Evolutionary conservation across 163 green algal species (phyloP).

Genomic region (Coccomyxa subellipsoidea): DNA sequence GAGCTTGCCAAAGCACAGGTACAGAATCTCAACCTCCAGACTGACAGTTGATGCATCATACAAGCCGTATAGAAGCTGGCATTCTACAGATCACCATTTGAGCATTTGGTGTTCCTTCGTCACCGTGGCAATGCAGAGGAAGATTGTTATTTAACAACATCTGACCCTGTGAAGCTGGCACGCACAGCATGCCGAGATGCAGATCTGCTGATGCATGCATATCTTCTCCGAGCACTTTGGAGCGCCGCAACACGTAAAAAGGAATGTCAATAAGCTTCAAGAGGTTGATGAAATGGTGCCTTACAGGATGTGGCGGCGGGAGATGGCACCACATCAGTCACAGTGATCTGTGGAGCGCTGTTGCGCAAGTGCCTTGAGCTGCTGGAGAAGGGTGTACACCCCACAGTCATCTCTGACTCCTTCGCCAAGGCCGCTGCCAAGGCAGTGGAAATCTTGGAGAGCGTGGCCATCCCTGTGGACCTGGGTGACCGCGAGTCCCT

Average conservation of each 20-base stretch:
- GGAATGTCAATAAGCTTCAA: too few relatives aligned
- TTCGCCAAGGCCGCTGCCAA: constrained; percentile 82
- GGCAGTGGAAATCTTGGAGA: constrained; percentile 81
- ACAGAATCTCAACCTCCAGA: not conserved
- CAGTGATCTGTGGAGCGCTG: constrained; percentile 86
- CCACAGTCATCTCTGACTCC: constrained; percentile 93
- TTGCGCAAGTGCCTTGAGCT: constrained; percentile 92
- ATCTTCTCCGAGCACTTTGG: too few relatives aligned
- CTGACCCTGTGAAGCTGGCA: too few relatives aligned
- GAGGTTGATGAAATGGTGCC: too few relatives aligned
- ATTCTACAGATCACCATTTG: too few relatives aligned
- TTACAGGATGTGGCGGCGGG: constrained; percentile 93
- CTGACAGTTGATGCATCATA: not conserved
- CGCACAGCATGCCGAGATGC: too few relatives aligned
- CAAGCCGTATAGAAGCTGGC: too few relatives aligned
- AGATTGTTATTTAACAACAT: too few relatives aligned
- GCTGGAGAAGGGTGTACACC: constrained; percentile 90
- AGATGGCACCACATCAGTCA: constrained; percentile 95
- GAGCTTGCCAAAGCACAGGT: constrained; percentile 95
- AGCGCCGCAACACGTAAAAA: too few relatives aligned
- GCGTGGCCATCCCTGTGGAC: constrained; percentile 81
- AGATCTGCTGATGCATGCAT: too few relatives aligned
- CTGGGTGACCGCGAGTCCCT: constrained; percentile 87
- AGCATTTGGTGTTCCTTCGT: too few relatives aligned
- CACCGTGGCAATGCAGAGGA: too few relatives aligned